Percentiles rank a stretch among this genome's conserved stretches.
Evolutionary conservation across 371 early-diverging fungal genomes (phyloP).

Genomic region (Blastocladiella emersonii): DNA sequence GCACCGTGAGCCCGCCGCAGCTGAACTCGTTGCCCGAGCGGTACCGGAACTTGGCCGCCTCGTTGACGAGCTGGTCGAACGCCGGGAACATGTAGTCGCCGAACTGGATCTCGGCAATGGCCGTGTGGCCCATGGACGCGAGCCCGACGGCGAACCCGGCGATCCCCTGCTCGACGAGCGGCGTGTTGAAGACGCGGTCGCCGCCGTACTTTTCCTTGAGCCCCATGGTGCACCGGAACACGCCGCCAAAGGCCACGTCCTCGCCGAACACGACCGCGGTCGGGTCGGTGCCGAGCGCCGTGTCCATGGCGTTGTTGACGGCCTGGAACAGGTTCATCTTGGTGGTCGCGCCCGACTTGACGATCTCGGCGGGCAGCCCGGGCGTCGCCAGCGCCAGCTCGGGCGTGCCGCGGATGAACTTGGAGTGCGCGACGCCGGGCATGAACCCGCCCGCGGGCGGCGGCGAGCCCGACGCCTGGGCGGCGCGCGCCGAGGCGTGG

Average conservation of each 20-base stretch:
- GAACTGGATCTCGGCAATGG: slow-evolving; percentile 97
- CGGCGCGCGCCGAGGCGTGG: no score
- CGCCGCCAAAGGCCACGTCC: slow-evolving; percentile 96
- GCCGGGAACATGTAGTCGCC: slow-evolving; percentile 97
- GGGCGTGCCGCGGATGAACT: slow-evolving; percentile 47
- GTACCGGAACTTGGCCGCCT: slow-evolving; percentile 95
- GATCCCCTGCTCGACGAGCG: slow-evolving; percentile 90
- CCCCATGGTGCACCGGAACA: slow-evolving; percentile 89
- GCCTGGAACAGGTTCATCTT: slow-evolving; percentile 91
- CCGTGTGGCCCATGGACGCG: slow-evolving; percentile 91
- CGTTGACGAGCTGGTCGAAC: slow-evolving; percentile 97
- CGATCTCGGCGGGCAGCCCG: slow-evolving; percentile 28
- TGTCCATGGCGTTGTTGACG: slow-evolving; percentile 84
- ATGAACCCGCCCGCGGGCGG: slow-evolving; percentile 67
- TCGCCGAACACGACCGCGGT: slow-evolving; percentile 94
- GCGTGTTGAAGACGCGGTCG: slow-evolving; percentile 94
- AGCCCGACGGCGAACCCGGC: slow-evolving; percentile 96
- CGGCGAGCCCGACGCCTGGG: no score
- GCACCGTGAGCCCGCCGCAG: slow-evolving; percentile 80
- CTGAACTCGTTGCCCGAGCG: slow-evolving; percentile 86
- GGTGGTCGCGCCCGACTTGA: slow-evolving; percentile 38
- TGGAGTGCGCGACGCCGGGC: slow-evolving; percentile 61
- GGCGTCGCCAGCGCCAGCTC: slow-evolving; percentile 62
- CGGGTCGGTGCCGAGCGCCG: slow-evolving; percentile 76
- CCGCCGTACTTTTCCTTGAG: slow-evolving; percentile 78